Conservation (phyloP, 1,284 basidiomycete genomes). For the Apiotrichum montevideense region DNA sequence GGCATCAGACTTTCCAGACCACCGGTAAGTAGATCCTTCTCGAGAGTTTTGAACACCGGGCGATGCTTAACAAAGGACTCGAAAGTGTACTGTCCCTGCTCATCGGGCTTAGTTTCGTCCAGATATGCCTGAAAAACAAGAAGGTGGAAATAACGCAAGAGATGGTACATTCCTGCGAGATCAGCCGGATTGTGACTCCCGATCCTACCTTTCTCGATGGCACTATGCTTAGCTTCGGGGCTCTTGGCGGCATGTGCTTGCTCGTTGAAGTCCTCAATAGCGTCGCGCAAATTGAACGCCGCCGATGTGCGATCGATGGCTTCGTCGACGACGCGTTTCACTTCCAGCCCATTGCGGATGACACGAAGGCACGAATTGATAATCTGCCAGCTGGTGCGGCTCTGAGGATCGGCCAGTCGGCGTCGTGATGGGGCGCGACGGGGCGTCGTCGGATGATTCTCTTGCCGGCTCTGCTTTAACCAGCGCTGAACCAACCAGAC, state of each 20-base stretch:
- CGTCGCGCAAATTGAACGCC: conserved; percentile 76
- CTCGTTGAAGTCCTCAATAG: conserved; percentile 69
- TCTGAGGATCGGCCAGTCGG: conserved; percentile 15
- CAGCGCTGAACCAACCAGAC: conserved; percentile 81
- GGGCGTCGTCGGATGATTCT: conserved; percentile 11
- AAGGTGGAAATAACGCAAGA: conserved; percentile 82
- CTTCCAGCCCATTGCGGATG: conserved; percentile 78
- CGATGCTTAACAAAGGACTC: conserved; percentile 73
- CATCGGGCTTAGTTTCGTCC: conserved; percentile 73
- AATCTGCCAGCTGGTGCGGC: conserved; percentile 56
- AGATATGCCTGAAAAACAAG: conserved; percentile 93
- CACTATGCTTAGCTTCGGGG: conserved; percentile 59
- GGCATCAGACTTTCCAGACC: conserved; percentile 77
- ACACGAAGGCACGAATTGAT: conserved; percentile 73
- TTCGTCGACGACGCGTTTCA: conserved; percentile 81
- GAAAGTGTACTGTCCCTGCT: conserved; percentile 68
- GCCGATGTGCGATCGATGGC: conserved; percentile 81
- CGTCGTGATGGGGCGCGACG: conserved; percentile 9
- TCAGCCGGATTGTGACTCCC: neutral
- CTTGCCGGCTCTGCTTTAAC: conserved; percentile 53
- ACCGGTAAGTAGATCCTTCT: conserved; percentile 80
- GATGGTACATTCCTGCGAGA: conserved; percentile 64
- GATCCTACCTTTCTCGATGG: conserved; percentile 62
- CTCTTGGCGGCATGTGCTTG: conserved; percentile 69
- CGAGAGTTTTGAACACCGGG: conserved; percentile 92